Evolutionary conservation across 2,329 filamentous ascomycete genomes (phyloP).

Genomic region (Dactylellina haptotyla): DNA sequence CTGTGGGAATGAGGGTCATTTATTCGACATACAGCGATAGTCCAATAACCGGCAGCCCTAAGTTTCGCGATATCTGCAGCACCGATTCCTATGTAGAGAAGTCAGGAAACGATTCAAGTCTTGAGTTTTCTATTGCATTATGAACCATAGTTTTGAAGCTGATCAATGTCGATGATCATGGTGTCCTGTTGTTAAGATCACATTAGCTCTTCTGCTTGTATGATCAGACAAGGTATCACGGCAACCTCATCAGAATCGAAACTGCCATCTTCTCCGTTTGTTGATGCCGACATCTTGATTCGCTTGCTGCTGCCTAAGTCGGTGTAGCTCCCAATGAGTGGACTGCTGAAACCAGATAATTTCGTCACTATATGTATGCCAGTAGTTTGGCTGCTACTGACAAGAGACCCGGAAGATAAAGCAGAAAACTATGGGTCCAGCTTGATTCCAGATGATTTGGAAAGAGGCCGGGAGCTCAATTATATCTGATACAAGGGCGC

Average conservation of each 20-base stretch:
- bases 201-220: not conserved
- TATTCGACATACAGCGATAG: conserved; percentile 67
- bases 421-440: no score
- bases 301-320: conserved; percentile 1
- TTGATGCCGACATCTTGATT: conserved; percentile 42
- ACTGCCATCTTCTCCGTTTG: conserved; percentile 25
- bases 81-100: conserved; percentile 66
- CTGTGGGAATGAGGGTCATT: not conserved
- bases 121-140: not conserved
- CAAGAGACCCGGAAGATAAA: no score
- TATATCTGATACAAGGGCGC: no score
- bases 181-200: conserved; percentile 61
- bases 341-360: no score
- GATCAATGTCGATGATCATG: conserved; percentile 74
- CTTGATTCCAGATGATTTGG: no score
- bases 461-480: no score
- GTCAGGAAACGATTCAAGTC: not conserved
- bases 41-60: conserved; percentile 72
- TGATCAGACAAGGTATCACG: not conserved
- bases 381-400: no score
- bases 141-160: conserved; percentile 72
- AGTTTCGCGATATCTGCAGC: conserved; percentile 74
- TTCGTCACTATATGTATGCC: no score
- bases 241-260: conserved; percentile 52
- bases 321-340: not conserved